Evolutionary conservation across 2,329 filamentous ascomycete genomes (phyloP), one percentile per base, ranked within the genome.

Genomic region (Fusarium newnesense): DNA sequence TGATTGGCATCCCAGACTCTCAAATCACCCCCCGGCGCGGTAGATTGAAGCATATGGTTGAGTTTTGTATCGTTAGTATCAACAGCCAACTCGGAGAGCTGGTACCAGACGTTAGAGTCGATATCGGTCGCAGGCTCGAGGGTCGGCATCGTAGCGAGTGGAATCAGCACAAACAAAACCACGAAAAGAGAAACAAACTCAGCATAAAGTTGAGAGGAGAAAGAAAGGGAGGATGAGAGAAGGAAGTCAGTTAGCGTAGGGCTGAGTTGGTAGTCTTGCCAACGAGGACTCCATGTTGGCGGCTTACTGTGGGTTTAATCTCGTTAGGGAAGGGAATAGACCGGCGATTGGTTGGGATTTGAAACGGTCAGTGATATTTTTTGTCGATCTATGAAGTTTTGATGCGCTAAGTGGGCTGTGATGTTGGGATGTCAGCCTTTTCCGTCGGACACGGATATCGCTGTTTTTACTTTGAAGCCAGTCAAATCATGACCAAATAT

Each of bases 71-170:
- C 62, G 30, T 77, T 75, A 19, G 73, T 68, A 64, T 81, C 80
- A n/a, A 82, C 80, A n/a, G 80, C 79, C 18, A 64, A 72, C 60
- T 83, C 81, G 8, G 76, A 79, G n/a, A 83, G 43, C 46, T 80
- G 75, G 64, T 80, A 82, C 81, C 81, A 83, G 24, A 69, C 78
- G 57, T 83, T 82, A 16, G 77, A 50, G 73, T 83, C 78, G 40
- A 83, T 61, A 42, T 76, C 76, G n/a, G 69, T 77, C 26, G 76
- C 69, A 18, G 70, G 49, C 34, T 71, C 19, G 10, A 73, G 58
- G 18, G 34, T 49, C 5, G 70, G 13, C 70, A 73, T 73, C 10
- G 13, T 36, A 28, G 43, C 8, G 16, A 36, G 50, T 46, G 52
- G 58, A 37, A 40, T 42, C 24, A 9, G 16, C 12, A 1, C 2